These are phyloP conservation scores for Cornus controversa DNA, from an alignment of 148 eudicot species.

Conservation along the genomic window DNA sequence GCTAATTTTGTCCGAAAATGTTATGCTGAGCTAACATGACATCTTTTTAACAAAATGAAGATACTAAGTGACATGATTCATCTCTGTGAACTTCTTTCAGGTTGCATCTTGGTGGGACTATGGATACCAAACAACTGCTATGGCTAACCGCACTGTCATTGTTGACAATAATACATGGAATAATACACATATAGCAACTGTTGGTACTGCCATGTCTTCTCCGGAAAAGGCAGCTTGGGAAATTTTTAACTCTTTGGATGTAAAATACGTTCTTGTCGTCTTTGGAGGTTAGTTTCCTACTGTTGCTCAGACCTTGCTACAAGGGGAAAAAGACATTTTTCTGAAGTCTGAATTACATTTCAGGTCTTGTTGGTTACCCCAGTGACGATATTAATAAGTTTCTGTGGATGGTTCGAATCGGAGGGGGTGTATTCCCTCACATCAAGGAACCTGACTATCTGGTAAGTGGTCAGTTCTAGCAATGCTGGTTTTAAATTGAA, in stretches of 20 bases:
- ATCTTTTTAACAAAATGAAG: neutral
- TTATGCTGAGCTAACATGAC: constrained; percentile 2
- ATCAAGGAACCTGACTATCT: constrained; percentile 98
- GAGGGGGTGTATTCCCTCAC: constrained; percentile 98
- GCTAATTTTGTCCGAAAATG: neutral
- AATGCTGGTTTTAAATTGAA: neutral
- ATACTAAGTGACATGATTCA: neutral
- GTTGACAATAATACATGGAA: constrained; percentile 99
- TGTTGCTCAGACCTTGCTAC: constrained; percentile 7
- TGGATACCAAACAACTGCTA: constrained; percentile 99
- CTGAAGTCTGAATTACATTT: constrained; percentile 20
- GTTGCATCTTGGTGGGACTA: constrained; percentile 99
- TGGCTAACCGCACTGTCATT: constrained; percentile 99
- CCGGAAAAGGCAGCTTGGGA: constrained; percentile 99
- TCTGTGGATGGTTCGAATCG: constrained; percentile 98
- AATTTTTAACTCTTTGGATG: constrained; percentile 87
- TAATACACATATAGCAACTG: constrained; percentile 97
- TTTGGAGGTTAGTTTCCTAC: constrained; percentile 76
- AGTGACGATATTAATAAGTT: constrained; percentile 98
- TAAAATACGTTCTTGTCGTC: constrained; percentile 95
- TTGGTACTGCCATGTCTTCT: constrained; percentile 99
- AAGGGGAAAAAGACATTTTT: constrained; percentile 3
- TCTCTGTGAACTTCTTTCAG: constrained; percentile 39
- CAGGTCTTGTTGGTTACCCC: constrained; percentile 98
- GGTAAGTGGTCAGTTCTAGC: constrained; percentile 36